Evolutionary conservation across 108 stramenopile genomes (phyloP).

Genomic region (Epithemia pelagica): DNA sequence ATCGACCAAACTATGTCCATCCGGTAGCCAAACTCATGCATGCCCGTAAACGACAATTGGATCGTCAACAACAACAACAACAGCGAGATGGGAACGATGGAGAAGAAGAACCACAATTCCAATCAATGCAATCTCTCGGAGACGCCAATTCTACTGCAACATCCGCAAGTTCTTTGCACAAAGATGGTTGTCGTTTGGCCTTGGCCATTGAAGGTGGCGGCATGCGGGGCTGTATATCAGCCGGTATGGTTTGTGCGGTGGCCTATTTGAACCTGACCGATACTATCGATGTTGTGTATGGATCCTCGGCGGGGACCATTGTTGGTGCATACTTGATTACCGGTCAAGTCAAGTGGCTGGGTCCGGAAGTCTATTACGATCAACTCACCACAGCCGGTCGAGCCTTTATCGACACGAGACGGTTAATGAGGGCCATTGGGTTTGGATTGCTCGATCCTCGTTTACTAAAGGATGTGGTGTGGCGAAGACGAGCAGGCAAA

Average conservation of each 20-base stretch:
- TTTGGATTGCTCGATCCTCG: slow-evolving; percentile 82
- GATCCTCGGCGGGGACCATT: slow-evolving; percentile 82
- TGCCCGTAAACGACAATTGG: slow-evolving; percentile 30
- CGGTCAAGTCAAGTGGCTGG: slow-evolving; percentile 82
- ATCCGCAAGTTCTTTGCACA: not conserved
- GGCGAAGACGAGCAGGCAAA: slow-evolving; percentile 57
- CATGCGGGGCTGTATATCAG: slow-evolving; percentile 93
- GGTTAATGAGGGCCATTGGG: slow-evolving; percentile 76
- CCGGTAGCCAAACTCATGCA: slow-evolving; percentile 69
- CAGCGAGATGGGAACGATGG: slow-evolving; percentile 15
- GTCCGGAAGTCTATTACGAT: slow-evolving; percentile 95
- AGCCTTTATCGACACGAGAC: slow-evolving; percentile 81
- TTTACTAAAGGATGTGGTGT: slow-evolving; percentile 67
- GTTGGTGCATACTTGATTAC: slow-evolving; percentile 86
- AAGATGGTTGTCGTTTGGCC: slow-evolving; percentile 67
- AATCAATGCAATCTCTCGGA: no score
- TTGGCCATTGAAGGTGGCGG: slow-evolving; percentile 93
- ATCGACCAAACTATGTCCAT: slow-evolving; percentile 52
- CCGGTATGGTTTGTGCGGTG: slow-evolving; percentile 90
- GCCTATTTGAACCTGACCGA: slow-evolving; percentile 79
- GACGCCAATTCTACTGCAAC: slow-evolving; percentile 13
- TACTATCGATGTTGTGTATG: slow-evolving; percentile 89
- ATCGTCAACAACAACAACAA: not conserved
- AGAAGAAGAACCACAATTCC: not conserved
- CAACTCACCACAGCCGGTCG: slow-evolving; percentile 69